Evolutionary conservation across 148 eudicot genomes (phyloP).

Genomic region (Chenopodium quinoa): DNA sequence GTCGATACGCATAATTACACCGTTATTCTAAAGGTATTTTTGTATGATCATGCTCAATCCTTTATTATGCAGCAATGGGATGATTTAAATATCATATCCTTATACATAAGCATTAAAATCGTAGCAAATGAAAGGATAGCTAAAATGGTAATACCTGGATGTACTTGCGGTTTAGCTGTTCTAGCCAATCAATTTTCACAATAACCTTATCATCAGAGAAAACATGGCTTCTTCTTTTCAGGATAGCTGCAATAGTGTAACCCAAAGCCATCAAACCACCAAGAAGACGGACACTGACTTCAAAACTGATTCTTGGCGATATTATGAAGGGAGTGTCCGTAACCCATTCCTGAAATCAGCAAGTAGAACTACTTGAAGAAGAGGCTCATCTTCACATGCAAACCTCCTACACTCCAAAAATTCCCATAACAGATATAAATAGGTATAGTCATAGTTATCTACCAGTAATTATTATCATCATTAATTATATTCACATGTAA

Average conservation of each 20-base stretch:
- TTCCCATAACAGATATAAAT: conserved; percentile 1
- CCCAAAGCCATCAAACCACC: conserved; percentile 99
- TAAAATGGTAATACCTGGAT: conserved; percentile 59
- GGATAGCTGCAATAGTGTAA: conserved; percentile 88
- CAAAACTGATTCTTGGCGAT: conserved; percentile 95
- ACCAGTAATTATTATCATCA: neutral
- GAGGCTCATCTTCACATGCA: conserved; percentile 7
- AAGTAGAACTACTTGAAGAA: conserved; percentile 22
- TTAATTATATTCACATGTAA: neutral
- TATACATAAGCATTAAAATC: neutral
- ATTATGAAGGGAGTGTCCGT: conserved; percentile 91
- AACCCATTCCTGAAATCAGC: conserved; percentile 92
- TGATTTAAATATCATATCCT: neutral
- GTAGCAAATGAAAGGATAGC: neutral
- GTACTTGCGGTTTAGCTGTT: conserved; percentile 85
- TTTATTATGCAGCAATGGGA: neutral
- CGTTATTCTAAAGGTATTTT: neutral
- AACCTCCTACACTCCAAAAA: neutral
- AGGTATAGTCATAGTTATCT: neutral
- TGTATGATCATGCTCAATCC: neutral
- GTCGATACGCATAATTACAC: neutral
- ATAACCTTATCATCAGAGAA: conserved; percentile 72
- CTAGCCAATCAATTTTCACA: conserved; percentile 92
- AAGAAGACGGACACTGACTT: conserved; percentile 96
- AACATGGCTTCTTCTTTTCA: conserved; percentile 87